Evolutionary conservation across 2,329 filamentous ascomycete genomes (phyloP), one percentile per base, ranked within the genome.

Genomic region (Colletotrichum higginsianum): DNA sequence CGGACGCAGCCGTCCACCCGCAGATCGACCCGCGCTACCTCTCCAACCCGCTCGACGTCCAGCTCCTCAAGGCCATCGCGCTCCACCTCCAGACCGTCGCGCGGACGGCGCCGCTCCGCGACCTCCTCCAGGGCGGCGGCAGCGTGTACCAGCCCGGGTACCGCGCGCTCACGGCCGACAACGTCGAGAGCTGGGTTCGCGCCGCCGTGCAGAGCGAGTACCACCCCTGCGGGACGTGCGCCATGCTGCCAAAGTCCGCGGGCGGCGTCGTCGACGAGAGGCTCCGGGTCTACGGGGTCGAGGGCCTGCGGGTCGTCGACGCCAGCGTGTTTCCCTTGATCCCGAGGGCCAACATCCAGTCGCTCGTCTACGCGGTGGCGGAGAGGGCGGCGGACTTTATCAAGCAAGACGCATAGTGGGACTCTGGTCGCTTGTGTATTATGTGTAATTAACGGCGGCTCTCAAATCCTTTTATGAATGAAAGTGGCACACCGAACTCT

Each of bases 311-410:
- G 6, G 77, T 81, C 0, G 71, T 78, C 1, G 79, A 81, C 38
- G 79, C 79, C 4, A 79, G 78, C 40, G 53, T 81, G 2, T 78
- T 80, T 66, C 79, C 79, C n/a, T 40, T 80, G 0, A 77, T 78
- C 30, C 75, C 75, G 11, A 76, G 77, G 12, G 78, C 77, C 0
- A 80, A 82, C 55, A 76, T 80, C 1, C 78, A 79, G 52, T 76
- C 77, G 0, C 78, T 81, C 0, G 76, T 82, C 0, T 83, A 82
- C 58, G 81, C 80, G 4, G 79, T 83, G 15, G 82, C 81, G 0
- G 79, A 80, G 56, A 77, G 78, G 44, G 79, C 71, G 2, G 63
- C 71, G 7, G 63, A 67, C 12, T 60, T 73, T 15, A 71, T 73
- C 58, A 73, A 66, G 52, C 47, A 62, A 16, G 46, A 56, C 23